These are phyloP conservation scores for Wickerhamomyces bovis DNA, from an alignment of 805 yeast genomes.

Conservation along the genomic window DNA sequence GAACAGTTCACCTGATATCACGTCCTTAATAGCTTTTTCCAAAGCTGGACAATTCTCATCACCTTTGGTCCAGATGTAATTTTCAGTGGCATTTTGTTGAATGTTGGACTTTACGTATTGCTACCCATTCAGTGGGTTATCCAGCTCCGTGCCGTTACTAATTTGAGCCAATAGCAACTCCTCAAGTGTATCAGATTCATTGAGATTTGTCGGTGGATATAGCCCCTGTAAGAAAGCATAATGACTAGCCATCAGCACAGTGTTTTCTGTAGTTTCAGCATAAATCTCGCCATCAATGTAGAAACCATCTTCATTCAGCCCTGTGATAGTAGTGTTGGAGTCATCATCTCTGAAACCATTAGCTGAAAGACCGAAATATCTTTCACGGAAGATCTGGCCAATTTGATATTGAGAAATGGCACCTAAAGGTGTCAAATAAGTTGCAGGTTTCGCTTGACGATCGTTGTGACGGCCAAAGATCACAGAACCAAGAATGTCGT, in stretches of 20 bases:
- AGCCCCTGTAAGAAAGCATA: slow-evolving; percentile 41
- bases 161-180: slow-evolving; percentile 27
- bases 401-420: slow-evolving; percentile 30
- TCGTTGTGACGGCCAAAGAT: slow-evolving; percentile 46
- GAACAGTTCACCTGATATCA: slow-evolving; percentile 27
- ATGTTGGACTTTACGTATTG: slow-evolving; percentile 39
- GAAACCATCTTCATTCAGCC: slow-evolving; percentile 29
- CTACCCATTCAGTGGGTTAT: slow-evolving; percentile 37
- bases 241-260: slow-evolving; percentile 36
- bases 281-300: slow-evolving; percentile 32
- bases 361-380: slow-evolving; percentile 34
- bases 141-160: slow-evolving; percentile 34
- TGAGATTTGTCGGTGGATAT: slow-evolving; percentile 35
- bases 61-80: slow-evolving; percentile 37
- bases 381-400: slow-evolving; percentile 35
- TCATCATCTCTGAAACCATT: slow-evolving; percentile 14
- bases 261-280: slow-evolving; percentile 29
- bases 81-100: slow-evolving; percentile 30
- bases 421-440: slow-evolving; percentile 38
- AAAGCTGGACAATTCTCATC: slow-evolving; percentile 36
- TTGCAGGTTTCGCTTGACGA: slow-evolving; percentile 40
- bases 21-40: slow-evolving; percentile 28
- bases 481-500: slow-evolving; percentile 15
- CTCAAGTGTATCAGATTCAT: slow-evolving; percentile 11
- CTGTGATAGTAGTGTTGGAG: slow-evolving; percentile 27